These are phyloP conservation scores for Penicillium sp. DNA, from an alignment of 2,329 filamentous ascomycete genomes.

Conservation along the genomic window DNA sequence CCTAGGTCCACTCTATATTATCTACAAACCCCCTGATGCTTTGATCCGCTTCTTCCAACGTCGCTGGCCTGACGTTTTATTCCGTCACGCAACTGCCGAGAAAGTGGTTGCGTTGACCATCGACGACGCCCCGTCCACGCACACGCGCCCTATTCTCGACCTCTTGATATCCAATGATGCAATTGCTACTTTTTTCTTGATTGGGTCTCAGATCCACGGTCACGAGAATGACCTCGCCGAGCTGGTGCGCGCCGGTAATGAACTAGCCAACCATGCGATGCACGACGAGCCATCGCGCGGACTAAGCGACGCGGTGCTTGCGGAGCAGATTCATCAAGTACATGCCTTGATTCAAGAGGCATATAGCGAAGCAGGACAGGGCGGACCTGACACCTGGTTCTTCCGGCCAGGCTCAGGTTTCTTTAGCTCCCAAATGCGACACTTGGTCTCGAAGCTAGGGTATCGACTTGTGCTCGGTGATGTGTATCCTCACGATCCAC, in stretches of 20 bases:
- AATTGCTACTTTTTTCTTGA: constrained; percentile 82
- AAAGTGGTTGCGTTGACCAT: constrained; percentile 78
- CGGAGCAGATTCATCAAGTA: constrained; percentile 60
- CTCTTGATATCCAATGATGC: constrained; percentile 63
- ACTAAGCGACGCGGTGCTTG: constrained; percentile 57
- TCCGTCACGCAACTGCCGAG: constrained; percentile 56
- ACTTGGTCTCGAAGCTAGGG: constrained; percentile 55
- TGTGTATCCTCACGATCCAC: constrained; percentile 89
- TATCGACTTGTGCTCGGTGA: constrained; percentile 74
- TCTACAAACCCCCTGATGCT: constrained; percentile 75
- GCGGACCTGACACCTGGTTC: constrained; percentile 54
- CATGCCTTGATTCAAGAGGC: constrained; percentile 56
- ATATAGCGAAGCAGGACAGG: constrained; percentile 44
- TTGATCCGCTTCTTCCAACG: constrained; percentile 66
- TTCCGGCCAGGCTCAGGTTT: constrained; percentile 83
- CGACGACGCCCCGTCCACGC: constrained; percentile 74
- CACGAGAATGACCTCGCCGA: constrained; percentile 53
- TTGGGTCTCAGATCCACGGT: constrained; percentile 67
- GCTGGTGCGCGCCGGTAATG: constrained; percentile 60
- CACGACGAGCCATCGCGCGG: constrained; percentile 70
- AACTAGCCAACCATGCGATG: constrained; percentile 86
- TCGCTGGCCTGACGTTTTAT: constrained; percentile 74
- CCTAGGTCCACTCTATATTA: constrained; percentile 55
- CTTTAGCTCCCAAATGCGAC: constrained; percentile 68
- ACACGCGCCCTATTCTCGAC: constrained; percentile 66